Conservation (phyloP, 2,329 filamentous ascomycete species). For the Fusarium coicis region DNA sequence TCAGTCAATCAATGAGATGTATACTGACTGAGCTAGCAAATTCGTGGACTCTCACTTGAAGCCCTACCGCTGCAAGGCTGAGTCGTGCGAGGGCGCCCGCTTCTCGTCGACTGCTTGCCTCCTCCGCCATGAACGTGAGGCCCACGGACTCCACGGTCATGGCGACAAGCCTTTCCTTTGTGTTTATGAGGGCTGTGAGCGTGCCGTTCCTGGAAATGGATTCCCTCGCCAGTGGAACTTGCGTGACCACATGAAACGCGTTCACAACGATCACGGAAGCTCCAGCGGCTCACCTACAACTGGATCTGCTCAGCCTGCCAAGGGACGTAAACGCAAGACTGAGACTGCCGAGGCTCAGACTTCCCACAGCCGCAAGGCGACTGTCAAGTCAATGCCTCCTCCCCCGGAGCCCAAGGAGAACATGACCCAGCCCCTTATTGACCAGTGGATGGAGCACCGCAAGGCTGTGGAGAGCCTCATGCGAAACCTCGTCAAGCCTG, state of each 20-base stretch:
- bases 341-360: constrained; percentile 56
- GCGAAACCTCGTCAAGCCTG: constrained; percentile 59
- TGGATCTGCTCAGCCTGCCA: constrained; percentile 49
- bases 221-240: constrained; percentile 97
- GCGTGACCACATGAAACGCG: constrained; percentile 95
- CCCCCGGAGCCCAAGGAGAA: constrained; percentile 47
- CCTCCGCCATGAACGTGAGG: constrained; percentile 93
- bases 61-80: constrained; percentile 93
- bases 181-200: constrained; percentile 87
- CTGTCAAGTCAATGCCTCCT: constrained; percentile 54
- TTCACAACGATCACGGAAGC: constrained; percentile 75
- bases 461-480: constrained; percentile 71
- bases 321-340: constrained; percentile 69
- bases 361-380: constrained; percentile 60
- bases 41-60: constrained; percentile 97
- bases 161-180: constrained; percentile 93
- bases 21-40: constrained; percentile 71
- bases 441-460: constrained; percentile 71
- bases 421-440: constrained; percentile 55
- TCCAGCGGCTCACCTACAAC: constrained; percentile 55
- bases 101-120: constrained; percentile 97
- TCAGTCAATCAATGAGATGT: not conserved
- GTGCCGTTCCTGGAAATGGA: constrained; percentile 82
- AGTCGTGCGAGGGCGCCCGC: constrained; percentile 82
- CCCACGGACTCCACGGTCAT: constrained; percentile 94